Evolutionary conservation across 139 green algal genomes (phyloP).

Genomic region (Chlorella sp.): DNA sequence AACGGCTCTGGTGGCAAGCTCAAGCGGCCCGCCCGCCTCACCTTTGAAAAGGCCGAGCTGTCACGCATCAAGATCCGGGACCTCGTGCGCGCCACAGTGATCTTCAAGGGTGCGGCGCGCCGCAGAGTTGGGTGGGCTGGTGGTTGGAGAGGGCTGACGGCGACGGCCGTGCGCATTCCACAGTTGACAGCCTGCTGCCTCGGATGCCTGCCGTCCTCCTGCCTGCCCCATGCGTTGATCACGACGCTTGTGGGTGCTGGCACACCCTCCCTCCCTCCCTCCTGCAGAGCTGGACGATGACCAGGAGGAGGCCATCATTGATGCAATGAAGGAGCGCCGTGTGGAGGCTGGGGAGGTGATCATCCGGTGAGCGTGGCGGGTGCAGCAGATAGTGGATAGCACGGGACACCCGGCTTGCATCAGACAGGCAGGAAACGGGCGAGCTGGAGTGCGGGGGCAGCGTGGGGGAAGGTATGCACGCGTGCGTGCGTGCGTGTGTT

Average conservation of each 20-base stretch:
- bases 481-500: background rate
- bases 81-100: slow-evolving; percentile 27
- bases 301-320: slow-evolving; percentile 54
- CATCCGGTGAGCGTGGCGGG: slow-evolving; percentile 44
- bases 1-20: background rate
- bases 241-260: background rate
- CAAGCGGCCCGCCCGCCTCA: background rate
- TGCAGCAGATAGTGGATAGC: too few species aligned
- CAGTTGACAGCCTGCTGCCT: background rate
- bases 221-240: background rate
- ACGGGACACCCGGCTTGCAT: too few species aligned
- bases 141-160: background rate
- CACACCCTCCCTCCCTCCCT: background rate
- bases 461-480: background rate
- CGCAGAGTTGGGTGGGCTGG: background rate
- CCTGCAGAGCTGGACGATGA: slow-evolving; percentile 67
- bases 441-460: background rate
- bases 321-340: slow-evolving; percentile 56
- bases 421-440: too few species aligned
- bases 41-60: background rate
- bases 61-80: background rate
- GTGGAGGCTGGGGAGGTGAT: slow-evolving; percentile 55
- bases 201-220: background rate
- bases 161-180: background rate
- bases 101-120: slow-evolving; percentile 33